Base-by-base conservation (phyloP, 169 alveolate species). In the Toxoplasma gondii region DNA sequence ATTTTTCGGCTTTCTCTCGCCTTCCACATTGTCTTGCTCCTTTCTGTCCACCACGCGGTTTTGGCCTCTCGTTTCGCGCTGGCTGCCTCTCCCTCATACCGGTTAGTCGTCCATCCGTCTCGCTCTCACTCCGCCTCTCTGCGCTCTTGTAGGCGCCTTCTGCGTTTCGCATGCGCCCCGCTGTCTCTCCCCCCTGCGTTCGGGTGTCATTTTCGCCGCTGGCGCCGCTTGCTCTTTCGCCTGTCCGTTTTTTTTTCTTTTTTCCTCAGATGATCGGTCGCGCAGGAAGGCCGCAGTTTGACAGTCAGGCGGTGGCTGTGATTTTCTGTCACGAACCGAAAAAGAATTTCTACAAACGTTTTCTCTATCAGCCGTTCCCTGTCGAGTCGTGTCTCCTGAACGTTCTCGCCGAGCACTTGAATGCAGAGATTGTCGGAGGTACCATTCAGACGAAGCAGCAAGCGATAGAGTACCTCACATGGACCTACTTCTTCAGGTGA, bases 211-310 rank as follows among this genome's bases (percentile, higher is more conserved):
- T 97, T 95, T 96, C 87, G 94, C 96, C 41, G 95, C 91, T 49
- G 93, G 96, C 87, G 94, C 93, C 58, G 58, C 58, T 4, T 49
- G 4, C 22, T 4, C 45, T 97, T 95, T 45, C 96, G 95, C 41
- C 92, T 98, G 0, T 95, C 95, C 45, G 93, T 96, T 34, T 97
- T 95, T 88, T 94, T 96, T 49, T 74, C 91, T 97, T 96, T 95
- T 1, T 49, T 31, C 44, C 38, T n/a, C 16, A 98, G 97, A 99
- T 99, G 99, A 98, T 99, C 95, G 99, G 99, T 39, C 98, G 99
- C 94, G 99, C 99, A 34, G 99, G 99, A 31, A 98, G 99, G 78
- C 99, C 99, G 12, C 98, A 99, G 95, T 98, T 97, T 95, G 99
- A 99, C 96, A 98, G 98, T 49, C 97, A 98, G 53, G 99, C 99